Conservation (phyloP, 139 green algal genomes). For the Chlorella ohadii region DNA sequence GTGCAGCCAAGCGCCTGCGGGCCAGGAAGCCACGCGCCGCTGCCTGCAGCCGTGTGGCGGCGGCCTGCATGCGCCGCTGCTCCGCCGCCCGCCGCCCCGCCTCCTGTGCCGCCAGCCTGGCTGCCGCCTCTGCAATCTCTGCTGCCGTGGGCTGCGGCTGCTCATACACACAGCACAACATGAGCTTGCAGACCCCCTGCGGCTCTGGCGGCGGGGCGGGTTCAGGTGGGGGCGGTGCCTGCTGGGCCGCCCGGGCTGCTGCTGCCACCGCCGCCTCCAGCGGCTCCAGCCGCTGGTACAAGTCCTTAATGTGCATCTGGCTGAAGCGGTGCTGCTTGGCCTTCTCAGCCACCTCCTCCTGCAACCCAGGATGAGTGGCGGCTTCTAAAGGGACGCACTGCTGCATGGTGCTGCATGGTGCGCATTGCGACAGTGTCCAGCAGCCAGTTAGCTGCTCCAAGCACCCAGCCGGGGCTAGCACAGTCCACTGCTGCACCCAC, state of each 20-base stretch:
- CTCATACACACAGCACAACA: slow-evolving; percentile 6
- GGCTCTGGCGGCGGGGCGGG: not conserved
- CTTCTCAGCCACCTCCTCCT: slow-evolving; percentile 19
- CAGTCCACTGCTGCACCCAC: too few species aligned
- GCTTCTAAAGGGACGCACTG: too few species aligned
- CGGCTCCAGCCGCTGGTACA: slow-evolving; percentile 22
- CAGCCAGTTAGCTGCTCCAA: not conserved
- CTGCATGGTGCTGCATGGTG: not conserved
- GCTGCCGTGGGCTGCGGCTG: not conserved
- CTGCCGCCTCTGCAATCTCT: slow-evolving; percentile 5
- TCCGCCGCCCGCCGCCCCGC: not conserved
- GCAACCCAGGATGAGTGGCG: too few species aligned
- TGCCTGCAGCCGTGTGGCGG: not conserved
- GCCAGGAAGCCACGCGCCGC: not conserved
- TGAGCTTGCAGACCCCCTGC: not conserved
- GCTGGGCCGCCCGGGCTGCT: not conserved
- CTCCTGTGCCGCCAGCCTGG: not conserved
- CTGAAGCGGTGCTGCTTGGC: not conserved
- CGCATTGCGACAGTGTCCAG: not conserved
- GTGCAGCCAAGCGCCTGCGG: not conserved
- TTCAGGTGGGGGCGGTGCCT: not conserved
- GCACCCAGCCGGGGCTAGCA: not conserved
- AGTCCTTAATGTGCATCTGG: slow-evolving; percentile 1
- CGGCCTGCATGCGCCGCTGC: not conserved
- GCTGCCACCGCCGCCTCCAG: slow-evolving; percentile 13